Base-by-base conservation (phyloP, 2,329 filamentous ascomycete genomes). In the Chrysoporthe cubensis region DNA sequence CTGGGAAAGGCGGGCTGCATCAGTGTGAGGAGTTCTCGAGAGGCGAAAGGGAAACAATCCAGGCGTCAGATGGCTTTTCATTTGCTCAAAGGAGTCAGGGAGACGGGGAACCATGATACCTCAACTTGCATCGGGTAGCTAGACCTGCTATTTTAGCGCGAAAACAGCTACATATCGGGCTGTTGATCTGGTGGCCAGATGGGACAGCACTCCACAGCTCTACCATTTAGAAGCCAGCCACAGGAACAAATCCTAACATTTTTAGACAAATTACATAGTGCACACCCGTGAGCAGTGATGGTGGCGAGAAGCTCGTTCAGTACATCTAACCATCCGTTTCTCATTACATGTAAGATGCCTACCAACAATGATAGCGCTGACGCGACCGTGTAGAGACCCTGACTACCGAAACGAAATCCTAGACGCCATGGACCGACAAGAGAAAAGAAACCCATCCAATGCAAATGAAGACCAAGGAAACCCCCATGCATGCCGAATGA, bases 81-180 rank as follows among this genome's bases (percentile, higher is more conserved):
- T 32, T 65, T 40, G 57, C 34, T 40, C 44, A 32, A 18, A 42
- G 21, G 59, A 46, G 59, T 34, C 21, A 48, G 8, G 56, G n/a
- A 18, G 18, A 40, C 32, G 48, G 58, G 32, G 44, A 9, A 59
- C 50, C 59, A 70, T 70, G 68, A 70, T 70, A 70, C 68, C 68
- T 68, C 62, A 65, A 32, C 54, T 68, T 65, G 62, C 62, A 57
- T 63, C 40, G 54, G 66, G 44, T 52, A 64, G 61, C 52, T 65
- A 64, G 66, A 64, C 62, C 56, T 67, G 65, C 67, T 65, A 60
- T 63, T 52, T 59, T 34, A 14, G 13, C 26, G 9, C 34, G 34
- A 54, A 63, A 46, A 56, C 37, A 63, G 59, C 42, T 57, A 44
- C n/a, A 34, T 52, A 16, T 42, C 34, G 54, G 21, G 44, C 62